phyloP scores from a whole-genome alignment of 805 yeast genomes.

The Hagleromyces aurorensis region DNA sequence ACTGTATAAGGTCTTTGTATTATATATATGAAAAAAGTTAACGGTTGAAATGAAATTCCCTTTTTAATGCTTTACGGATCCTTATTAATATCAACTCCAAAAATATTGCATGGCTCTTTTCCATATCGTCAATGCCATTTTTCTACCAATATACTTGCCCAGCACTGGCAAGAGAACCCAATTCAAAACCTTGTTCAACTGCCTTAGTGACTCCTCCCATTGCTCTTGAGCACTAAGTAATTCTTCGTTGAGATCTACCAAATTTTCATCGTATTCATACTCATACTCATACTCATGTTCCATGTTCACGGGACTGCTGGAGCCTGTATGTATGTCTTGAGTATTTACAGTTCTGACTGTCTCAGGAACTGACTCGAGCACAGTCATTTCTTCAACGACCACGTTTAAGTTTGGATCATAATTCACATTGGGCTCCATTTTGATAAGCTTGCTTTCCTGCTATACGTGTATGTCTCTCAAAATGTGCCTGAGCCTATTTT shows the following conservation, averaged over 20 bases:
- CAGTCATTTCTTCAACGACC: conserved; percentile 1
- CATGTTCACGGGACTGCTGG: conserved; percentile 1
- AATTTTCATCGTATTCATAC: conserved; percentile 8
- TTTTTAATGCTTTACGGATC: neutral
- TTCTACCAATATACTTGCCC: conserved; percentile 61
- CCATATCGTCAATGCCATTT: conserved; percentile 39
- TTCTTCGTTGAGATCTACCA: conserved; percentile 20
- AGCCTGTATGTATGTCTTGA: conserved; percentile 3
- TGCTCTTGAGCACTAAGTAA: conserved; percentile 51
- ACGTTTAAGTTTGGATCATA: no score
- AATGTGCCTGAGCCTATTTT: no score
- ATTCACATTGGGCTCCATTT: no score
- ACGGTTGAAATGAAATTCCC: neutral
- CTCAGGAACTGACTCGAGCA: conserved; percentile 1
- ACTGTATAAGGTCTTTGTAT: conserved; percentile 1
- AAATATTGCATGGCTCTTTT: conserved; percentile 17
- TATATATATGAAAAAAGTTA: conserved; percentile 1
- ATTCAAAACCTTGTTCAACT: conserved; percentile 48
- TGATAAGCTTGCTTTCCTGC: no score
- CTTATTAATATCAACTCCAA: conserved; percentile 9
- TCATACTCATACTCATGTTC: conserved; percentile 10
- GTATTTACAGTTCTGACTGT: conserved; percentile 2
- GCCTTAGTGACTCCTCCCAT: conserved; percentile 64
- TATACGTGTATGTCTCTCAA: no score
- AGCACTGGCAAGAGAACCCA: conserved; percentile 56